Evolutionary conservation across 371 early-diverging fungal species (phyloP).

Genomic region (Funneliformis caledonium): DNA sequence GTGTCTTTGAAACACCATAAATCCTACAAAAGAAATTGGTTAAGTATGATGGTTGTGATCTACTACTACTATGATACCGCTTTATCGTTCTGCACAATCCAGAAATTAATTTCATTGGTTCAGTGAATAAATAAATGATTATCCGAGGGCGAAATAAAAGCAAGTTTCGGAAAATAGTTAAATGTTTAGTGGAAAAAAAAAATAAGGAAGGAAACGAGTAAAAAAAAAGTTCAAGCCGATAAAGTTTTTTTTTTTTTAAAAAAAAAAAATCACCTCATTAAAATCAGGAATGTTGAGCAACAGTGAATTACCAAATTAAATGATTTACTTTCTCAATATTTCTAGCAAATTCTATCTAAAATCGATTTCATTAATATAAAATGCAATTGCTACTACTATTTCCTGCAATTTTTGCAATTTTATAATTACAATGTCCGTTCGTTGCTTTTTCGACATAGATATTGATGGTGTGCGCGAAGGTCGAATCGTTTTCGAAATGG

Average conservation of each 20-base stretch:
- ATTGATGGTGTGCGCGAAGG: conserved; percentile 77
- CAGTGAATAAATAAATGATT: too few relatives aligned
- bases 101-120: background rate
- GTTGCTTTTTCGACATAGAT: conserved; percentile 78
- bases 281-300: too few relatives aligned
- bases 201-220: too few relatives aligned
- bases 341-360: background rate
- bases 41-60: background rate
- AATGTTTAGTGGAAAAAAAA: too few relatives aligned
- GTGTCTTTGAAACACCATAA: background rate
- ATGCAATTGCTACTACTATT: background rate
- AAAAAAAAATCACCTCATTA: too few relatives aligned
- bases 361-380: background rate
- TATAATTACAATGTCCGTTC: conserved; percentile 36
- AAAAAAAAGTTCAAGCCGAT: too few relatives aligned
- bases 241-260: too few relatives aligned
- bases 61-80: background rate
- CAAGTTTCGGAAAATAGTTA: too few relatives aligned
- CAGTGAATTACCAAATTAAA: background rate
- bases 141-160: too few relatives aligned
- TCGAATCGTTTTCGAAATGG: conserved; percentile 86
- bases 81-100: background rate
- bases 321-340: background rate
- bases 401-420: background rate
- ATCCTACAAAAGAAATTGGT: background rate